Evolutionary conservation across 2,329 filamentous ascomycete species (phyloP).

Genomic region (Fusarium sp.): DNA sequence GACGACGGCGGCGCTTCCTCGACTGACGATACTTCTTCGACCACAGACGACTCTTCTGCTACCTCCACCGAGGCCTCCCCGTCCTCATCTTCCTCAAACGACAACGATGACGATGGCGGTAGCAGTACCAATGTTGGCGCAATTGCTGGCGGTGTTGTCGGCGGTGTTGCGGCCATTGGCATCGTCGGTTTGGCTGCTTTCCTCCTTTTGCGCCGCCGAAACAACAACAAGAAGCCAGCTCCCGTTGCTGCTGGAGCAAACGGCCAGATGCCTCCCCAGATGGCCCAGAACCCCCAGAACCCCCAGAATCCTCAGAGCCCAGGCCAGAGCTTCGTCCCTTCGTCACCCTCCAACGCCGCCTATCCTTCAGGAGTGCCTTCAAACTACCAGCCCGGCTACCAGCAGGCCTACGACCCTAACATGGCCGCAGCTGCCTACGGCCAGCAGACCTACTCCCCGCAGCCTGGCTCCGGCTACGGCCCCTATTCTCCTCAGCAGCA

Average conservation of each 20-base stretch:
- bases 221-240: constrained; percentile 52
- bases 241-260: constrained; percentile 22
- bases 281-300: constrained; percentile 34
- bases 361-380: constrained; percentile 51
- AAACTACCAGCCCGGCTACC: constrained; percentile 41
- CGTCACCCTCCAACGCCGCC: constrained; percentile 42
- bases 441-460: constrained; percentile 41
- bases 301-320: constrained; percentile 42
- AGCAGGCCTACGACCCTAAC: constrained; percentile 48
- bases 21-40: constrained; percentile 3
- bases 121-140: constrained; percentile 55
- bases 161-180: constrained; percentile 60
- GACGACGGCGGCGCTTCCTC: constrained; percentile 15
- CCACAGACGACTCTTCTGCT: constrained; percentile 10
- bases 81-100: constrained; percentile 26
- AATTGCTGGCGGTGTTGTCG: constrained; percentile 64
- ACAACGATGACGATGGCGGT: constrained; percentile 52
- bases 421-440: constrained; percentile 38
- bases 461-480: constrained; percentile 34
- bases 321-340: constrained; percentile 34
- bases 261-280: constrained; percentile 36
- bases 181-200: constrained; percentile 59
- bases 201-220: constrained; percentile 57
- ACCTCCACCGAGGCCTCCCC: constrained; percentile 22
- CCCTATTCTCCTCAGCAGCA: constrained; percentile 44